Evolutionary conservation across 768 basidiomycete species (phyloP).

Genomic region (Leccinum disarticulatum): DNA sequence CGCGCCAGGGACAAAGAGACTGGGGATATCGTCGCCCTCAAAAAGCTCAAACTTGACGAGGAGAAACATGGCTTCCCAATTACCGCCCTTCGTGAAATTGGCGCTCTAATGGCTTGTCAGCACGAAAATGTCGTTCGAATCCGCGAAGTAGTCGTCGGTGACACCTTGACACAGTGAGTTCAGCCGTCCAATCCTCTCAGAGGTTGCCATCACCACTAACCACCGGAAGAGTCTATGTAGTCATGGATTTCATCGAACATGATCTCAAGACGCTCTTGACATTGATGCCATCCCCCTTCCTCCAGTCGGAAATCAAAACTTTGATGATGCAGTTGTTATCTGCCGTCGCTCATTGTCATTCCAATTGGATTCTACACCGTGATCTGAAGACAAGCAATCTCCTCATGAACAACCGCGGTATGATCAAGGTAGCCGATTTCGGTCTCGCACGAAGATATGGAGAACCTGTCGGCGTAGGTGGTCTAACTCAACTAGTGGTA

Average conservation of each 20-base stretch:
- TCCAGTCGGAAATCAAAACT: constrained; percentile 98
- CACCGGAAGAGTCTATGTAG: constrained; percentile 85
- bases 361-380: constrained; percentile 96
- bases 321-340: constrained; percentile 91
- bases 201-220: constrained; percentile 10
- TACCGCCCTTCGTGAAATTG: constrained; percentile 91
- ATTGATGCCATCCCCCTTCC: constrained; percentile 93
- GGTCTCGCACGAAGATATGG: constrained; percentile 95
- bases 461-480: constrained; percentile 94
- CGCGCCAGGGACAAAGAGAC: constrained; percentile 94
- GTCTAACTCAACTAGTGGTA: constrained; percentile 96
- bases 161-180: constrained; percentile 97
- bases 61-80: constrained; percentile 99
- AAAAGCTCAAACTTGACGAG: constrained; percentile 97
- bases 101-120: constrained; percentile 91
- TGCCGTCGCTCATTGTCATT: constrained; percentile 90
- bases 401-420: constrained; percentile 98
- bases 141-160: constrained; percentile 96
- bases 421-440: constrained; percentile 98
- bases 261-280: constrained; percentile 96
- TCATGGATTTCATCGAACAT: constrained; percentile 99
- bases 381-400: constrained; percentile 98
- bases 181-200: constrained; percentile 10
- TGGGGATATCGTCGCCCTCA: constrained; percentile 93
- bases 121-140: constrained; percentile 98